Base-by-base conservation (phyloP, 148 eudicot species). In the Oxyria digyna region DNA sequence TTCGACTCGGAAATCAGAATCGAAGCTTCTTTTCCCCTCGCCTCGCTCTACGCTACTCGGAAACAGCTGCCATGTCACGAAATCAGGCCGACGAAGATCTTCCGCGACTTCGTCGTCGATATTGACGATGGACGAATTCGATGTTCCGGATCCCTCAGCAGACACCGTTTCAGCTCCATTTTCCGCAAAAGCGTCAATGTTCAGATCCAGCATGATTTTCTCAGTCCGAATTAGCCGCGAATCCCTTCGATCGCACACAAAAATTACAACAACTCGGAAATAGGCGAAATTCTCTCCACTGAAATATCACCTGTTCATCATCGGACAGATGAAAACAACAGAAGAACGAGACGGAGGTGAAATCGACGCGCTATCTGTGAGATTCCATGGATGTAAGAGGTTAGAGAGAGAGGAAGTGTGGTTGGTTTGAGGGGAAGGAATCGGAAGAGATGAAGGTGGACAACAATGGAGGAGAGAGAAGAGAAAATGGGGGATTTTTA, bases 31-130 rank as follows among this genome's bases (percentile, higher is more conserved):
- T 13, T 24, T 33, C 12, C 59, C 71, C 15, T 20, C 71, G 15
- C 71, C 40, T 29, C 29, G 26, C 23, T 27, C 59, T 29, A 40
- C 59, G 26, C 1, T 18, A 43, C 45, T 23, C 37, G 71, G 71
- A 69, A 69, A 69, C 0, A 69, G 57, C 42, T 69, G 35, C 57
- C 52, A 42, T 21, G 71, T 69, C 21, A 69, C 71, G 7, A 69
- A 45, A 77, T 84, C 26, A 9, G 38, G 20, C n/a, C 31, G 38
- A 2, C 15, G 69, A 20, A 1, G 50, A 43, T 13, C 41, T 46
- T 27, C 37, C 70, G 71, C 67, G 78, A 85, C 71, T 32, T 46
- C 82, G 71, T 76, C 71, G 29, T 29, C 40, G 54, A 69, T 5
- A 62, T 42, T 46, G 41, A 69, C 59, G 59, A 48, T n/a, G 57